A percentile compares a stretch with the other conserved stretches of the same genome.
Evolutionary conservation across 805 yeast genomes (phyloP).

Genomic region (Naumovozyma castellii): DNA sequence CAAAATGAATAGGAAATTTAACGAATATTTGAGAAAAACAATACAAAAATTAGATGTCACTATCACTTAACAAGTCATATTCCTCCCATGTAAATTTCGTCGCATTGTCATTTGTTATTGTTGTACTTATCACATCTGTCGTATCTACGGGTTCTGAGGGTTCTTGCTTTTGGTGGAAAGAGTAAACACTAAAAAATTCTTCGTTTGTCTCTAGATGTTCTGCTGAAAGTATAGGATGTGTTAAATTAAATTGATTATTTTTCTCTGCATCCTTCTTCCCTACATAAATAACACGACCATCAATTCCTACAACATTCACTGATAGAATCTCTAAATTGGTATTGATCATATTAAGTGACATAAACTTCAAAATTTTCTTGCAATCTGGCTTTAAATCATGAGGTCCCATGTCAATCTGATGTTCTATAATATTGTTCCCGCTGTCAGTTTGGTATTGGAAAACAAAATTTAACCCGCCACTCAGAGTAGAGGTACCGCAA

Average conservation of each 20-base stretch:
- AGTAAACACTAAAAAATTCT: neutral
- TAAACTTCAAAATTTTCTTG: slow-evolving; percentile 8
- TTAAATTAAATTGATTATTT: neutral
- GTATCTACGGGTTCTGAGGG: neutral
- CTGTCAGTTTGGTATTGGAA: neutral
- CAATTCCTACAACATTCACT: neutral
- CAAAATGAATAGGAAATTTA: too few relatives aligned
- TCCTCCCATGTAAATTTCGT: slow-evolving; percentile 13
- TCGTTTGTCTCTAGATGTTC: neutral
- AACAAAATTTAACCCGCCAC: slow-evolving; percentile 8
- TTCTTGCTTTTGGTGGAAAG: neutral
- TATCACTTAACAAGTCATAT: slow-evolving; percentile 22
- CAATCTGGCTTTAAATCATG: slow-evolving; percentile 13
- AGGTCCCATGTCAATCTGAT: slow-evolving; percentile 17
- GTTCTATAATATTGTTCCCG: slow-evolving; percentile 2
- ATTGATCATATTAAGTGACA: neutral
- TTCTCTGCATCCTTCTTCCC: neutral
- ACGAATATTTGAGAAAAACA: neutral
- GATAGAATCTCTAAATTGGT: neutral
- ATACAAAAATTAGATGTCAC: slow-evolving; percentile 9
- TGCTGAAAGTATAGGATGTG: neutral
- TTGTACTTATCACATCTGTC: neutral
- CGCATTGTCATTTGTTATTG: neutral
- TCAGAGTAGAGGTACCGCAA: slow-evolving; percentile 3
- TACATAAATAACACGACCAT: neutral